These are phyloP conservation scores for Cytospora piceae DNA, from an alignment of 2,329 filamentous ascomycete genomes.

Conservation along the genomic window DNA sequence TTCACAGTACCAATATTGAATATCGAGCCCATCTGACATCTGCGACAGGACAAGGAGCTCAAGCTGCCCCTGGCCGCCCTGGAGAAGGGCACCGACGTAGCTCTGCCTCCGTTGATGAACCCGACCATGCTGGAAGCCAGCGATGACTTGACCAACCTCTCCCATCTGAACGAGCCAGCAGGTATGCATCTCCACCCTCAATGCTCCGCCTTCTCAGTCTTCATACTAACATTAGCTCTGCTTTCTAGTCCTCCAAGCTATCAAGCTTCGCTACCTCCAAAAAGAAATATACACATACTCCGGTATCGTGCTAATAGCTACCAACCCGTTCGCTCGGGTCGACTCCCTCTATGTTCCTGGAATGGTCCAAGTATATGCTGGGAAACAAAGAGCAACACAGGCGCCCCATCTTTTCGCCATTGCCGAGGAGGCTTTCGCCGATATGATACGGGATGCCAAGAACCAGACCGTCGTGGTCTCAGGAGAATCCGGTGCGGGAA, in stretches of 20 bases:
- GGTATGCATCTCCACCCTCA: conserved; percentile 58
- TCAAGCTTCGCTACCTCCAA: conserved; percentile 93
- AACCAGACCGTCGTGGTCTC: conserved; percentile 99
- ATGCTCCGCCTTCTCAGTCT: conserved; percentile 13
- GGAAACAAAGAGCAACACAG: conserved; percentile 94
- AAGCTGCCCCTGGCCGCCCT: conserved; percentile 78
- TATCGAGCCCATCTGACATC: conserved; percentile 22
- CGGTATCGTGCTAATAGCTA: conserved; percentile 96
- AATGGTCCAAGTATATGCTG: conserved; percentile 99
- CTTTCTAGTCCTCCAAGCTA: conserved; percentile 84
- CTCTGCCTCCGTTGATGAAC: conserved; percentile 94
- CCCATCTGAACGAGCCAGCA: conserved; percentile 96
- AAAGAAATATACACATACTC: conserved; percentile 99
- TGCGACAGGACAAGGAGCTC: conserved; percentile 71
- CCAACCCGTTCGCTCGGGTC: conserved; percentile 95
- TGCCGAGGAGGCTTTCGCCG: conserved; percentile 96
- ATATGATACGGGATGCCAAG: conserved; percentile 94
- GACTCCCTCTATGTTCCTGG: conserved; percentile 98
- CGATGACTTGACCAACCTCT: conserved; percentile 96
- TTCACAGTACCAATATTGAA: not conserved
- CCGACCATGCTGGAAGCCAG: conserved; percentile 97
- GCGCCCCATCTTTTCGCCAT: conserved; percentile 98
- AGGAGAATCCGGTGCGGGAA: conserved; percentile 96
- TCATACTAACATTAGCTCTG: conserved; percentile 35
- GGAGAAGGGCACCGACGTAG: conserved; percentile 74